Percentiles rank a stretch among this genome's conserved stretches.
Evolutionary conservation across 1,139 yeast species (phyloP).

Genomic region (Yamadazyma sp.): DNA sequence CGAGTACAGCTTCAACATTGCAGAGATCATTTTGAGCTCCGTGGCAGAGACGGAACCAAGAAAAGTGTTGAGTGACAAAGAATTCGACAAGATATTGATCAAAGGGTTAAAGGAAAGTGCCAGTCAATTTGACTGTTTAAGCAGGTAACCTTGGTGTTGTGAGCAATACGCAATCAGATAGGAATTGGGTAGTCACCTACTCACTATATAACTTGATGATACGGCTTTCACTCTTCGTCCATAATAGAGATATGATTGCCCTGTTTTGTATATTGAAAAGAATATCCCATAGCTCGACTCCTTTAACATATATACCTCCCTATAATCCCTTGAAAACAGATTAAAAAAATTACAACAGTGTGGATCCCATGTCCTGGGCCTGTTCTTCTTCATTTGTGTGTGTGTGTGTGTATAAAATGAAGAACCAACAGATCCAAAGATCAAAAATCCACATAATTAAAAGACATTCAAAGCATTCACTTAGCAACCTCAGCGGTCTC

Average conservation of each 20-base stretch:
- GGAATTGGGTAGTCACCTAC: too few relatives aligned
- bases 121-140: constrained; percentile 29
- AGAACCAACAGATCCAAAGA: background rate
- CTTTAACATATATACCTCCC: constrained; percentile 11
- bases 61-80: constrained; percentile 14
- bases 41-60: constrained; percentile 30
- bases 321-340: constrained; percentile 11
- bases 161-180: too few relatives aligned
- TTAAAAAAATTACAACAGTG: constrained; percentile 1
- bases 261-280: constrained; percentile 13
- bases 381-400: background rate
- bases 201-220: too few relatives aligned
- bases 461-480: background rate
- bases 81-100: constrained; percentile 31
- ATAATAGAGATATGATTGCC: too few relatives aligned
- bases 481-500: constrained; percentile 7
- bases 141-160: constrained; percentile 12
- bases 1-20: constrained; percentile 36
- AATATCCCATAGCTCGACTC: constrained; percentile 18
- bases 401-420: constrained; percentile 14
- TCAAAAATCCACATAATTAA: too few relatives aligned
- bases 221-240: too few relatives aligned
- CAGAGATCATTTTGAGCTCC: constrained; percentile 33
- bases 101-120: constrained; percentile 32
- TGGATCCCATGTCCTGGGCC: background rate